phyloP scores from a whole-genome alignment of 306 rosid genomes.

The Morella rubra region DNA sequence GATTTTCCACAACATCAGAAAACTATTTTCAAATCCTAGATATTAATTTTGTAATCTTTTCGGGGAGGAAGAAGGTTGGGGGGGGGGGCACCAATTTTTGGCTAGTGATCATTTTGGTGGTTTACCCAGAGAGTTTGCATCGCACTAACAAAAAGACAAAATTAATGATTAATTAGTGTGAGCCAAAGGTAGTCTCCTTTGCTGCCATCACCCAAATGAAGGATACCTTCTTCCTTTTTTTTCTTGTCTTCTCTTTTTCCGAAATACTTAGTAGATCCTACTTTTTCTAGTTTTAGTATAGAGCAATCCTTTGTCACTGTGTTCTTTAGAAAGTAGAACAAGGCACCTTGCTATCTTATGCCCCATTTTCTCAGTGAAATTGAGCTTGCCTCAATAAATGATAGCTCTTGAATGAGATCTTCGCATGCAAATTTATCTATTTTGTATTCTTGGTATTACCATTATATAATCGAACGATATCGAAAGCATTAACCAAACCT shows the following conservation, averaged over 20 bases:
- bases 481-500: not conserved
- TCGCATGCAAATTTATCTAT: not conserved
- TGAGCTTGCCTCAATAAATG: not conserved
- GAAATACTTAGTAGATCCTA: not conserved
- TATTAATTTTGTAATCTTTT: not conserved
- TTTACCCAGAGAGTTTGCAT: not conserved
- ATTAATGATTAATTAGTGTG: not conserved
- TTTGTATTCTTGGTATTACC: not conserved
- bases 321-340: not conserved
- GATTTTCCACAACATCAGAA: not conserved
- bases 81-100: not conserved
- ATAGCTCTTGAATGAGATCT: not conserved
- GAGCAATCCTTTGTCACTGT: constrained; percentile 1
- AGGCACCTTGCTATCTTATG: not conserved
- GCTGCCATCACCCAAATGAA: not conserved
- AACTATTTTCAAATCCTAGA: not conserved
- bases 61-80: no score
- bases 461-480: not conserved
- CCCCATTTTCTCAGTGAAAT: not conserved
- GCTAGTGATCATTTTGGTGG: not conserved
- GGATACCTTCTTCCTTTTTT: not conserved
- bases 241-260: not conserved
- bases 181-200: not conserved
- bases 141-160: not conserved
- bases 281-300: not conserved